A percentile compares a stretch with the other conserved stretches of the same genome.
Evolutionary conservation across 2,329 filamentous ascomycete species (phyloP).

Genomic region (Waltergamsia citrina): DNA sequence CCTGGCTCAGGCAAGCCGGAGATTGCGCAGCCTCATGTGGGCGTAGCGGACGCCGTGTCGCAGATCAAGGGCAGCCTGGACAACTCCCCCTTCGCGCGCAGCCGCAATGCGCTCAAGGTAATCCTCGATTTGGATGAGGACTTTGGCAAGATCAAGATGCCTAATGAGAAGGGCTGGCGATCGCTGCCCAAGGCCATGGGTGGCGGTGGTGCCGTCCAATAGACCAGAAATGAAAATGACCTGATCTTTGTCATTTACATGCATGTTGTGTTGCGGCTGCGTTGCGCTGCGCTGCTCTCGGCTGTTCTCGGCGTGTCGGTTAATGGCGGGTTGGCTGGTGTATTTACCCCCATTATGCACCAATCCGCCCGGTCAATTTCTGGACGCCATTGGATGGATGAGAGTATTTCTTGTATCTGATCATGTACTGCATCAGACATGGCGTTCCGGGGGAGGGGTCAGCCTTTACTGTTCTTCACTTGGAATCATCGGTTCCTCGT

Average conservation of each 20-base stretch:
- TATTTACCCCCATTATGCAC: no score
- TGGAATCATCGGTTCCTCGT: not conserved
- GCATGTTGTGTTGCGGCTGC: no score
- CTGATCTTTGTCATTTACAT: no score
- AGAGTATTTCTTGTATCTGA: conserved; percentile 11
- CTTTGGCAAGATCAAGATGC: conserved; percentile 67
- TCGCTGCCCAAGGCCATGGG: conserved; percentile 40
- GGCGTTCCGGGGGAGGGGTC: conserved; percentile 7
- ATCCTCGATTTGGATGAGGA: conserved; percentile 90
- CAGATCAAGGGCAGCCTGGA: conserved; percentile 22
- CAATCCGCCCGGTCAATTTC: no score
- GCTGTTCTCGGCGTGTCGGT: no score
- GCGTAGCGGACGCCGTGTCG: conserved; percentile 52
- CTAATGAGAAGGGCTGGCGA: conserved; percentile 43
- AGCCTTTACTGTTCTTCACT: not conserved
- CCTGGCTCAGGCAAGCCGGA: conserved; percentile 44
- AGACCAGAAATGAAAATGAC: no score
- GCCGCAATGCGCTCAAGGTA: conserved; percentile 88
- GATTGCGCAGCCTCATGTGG: conserved; percentile 38
- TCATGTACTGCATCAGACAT: conserved; percentile 9
- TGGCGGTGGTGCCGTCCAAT: conserved; percentile 13
- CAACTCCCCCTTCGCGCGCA: conserved; percentile 46
- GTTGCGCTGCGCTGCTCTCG: no score
- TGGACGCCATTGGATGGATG: no score
- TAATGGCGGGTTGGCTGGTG: no score